Conservation (phyloP, 768 basidiomycete species). For the Nidula microcarpa region DNA sequence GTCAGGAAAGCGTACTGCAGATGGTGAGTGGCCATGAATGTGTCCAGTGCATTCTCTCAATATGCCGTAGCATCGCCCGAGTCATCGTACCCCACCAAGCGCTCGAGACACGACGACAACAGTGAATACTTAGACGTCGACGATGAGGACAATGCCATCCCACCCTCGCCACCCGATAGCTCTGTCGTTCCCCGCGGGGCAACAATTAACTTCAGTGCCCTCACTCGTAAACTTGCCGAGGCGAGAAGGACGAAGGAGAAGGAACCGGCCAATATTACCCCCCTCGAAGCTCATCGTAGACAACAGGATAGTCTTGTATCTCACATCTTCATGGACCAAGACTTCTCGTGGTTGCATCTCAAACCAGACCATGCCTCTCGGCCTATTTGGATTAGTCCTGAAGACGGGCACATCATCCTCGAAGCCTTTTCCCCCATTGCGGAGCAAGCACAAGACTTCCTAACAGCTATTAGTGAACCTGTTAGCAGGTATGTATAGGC, state of each 20-base stretch:
- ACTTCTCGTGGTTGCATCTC: slow-evolving; percentile 83
- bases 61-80: slow-evolving; percentile 17
- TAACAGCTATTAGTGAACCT: slow-evolving; percentile 97
- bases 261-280: slow-evolving; percentile 42
- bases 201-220: slow-evolving; percentile 85
- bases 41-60: slow-evolving; percentile 2
- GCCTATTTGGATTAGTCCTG: slow-evolving; percentile 95
- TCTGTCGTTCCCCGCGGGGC: slow-evolving; percentile 63
- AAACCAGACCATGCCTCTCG: slow-evolving; percentile 90
- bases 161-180: slow-evolving; percentile 50
- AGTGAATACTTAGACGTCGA: slow-evolving; percentile 59
- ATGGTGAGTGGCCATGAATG: slow-evolving; percentile 22
- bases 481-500: slow-evolving; percentile 82
- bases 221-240: slow-evolving; percentile 76
- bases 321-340: slow-evolving; percentile 80
- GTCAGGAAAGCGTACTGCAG: slow-evolving; percentile 36
- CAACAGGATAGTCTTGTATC: slow-evolving; percentile 77
- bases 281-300: slow-evolving; percentile 61
- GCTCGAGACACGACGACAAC: slow-evolving; percentile 43
- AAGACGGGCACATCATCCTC: slow-evolving; percentile 89
- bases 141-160: slow-evolving; percentile 56
- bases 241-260: slow-evolving; percentile 46
- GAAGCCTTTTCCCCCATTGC: slow-evolving; percentile 98
- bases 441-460: slow-evolving; percentile 96
- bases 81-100: slow-evolving; percentile 34